Evolutionary conservation across 108 stramenopile species (phyloP).

Genomic region (Nannochloropsis oceanica): DNA sequence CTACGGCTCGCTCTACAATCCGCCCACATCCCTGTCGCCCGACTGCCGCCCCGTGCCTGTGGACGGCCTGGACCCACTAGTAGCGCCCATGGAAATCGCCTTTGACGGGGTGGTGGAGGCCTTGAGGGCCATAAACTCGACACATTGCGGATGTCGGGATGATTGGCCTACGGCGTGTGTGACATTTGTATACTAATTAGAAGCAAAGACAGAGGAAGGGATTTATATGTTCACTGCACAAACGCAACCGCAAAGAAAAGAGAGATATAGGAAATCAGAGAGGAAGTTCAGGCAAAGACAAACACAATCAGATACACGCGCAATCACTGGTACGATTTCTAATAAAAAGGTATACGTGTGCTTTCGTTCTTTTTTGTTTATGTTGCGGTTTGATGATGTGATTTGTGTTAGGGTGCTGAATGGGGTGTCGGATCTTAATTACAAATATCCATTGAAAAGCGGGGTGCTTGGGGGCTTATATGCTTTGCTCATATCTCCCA

Average conservation of each 20-base stretch:
- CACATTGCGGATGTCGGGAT: not conserved
- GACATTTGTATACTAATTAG: not conserved
- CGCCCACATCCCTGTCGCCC: not conserved
- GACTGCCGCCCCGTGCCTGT: not conserved
- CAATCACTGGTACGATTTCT: too few species aligned
- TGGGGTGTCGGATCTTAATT: too few species aligned
- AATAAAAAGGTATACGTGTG: too few species aligned
- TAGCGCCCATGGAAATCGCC: not conserved
- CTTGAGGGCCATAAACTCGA: not conserved
- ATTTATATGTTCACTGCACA: not conserved
- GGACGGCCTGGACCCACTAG: not conserved
- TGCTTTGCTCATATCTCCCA: too few species aligned
- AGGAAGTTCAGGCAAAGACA: not conserved
- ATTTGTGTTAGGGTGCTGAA: too few species aligned
- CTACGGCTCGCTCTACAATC: not conserved
- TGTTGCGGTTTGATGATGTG: too few species aligned
- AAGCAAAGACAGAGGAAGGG: not conserved
- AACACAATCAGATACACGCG: too few species aligned
- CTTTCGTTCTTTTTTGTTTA: too few species aligned
- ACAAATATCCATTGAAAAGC: too few species aligned
- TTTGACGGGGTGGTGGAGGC: not conserved
- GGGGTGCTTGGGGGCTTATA: too few species aligned
- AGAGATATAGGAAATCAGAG: not conserved
- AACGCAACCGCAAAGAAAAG: not conserved
- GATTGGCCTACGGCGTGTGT: not conserved